Evolutionary conservation across 306 rosid genomes (phyloP), one percentile per base, ranked within the genome.

Genomic region (Dalbergia oliveri): DNA sequence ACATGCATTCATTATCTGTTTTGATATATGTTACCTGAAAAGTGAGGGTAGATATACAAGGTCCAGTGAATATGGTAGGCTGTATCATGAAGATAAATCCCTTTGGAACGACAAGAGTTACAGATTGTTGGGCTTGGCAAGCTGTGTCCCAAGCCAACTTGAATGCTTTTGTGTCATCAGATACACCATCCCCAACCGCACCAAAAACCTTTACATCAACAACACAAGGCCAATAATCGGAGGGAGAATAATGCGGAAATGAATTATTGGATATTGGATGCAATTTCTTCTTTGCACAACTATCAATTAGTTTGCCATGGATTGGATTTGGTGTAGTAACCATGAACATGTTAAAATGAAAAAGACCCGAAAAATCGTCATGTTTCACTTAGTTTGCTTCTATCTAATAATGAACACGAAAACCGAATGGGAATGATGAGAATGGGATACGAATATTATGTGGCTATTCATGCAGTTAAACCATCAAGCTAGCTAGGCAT

Each of bases 71-170:
- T 15, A 80, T 77, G 1, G 84, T 61, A 8, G 90, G 75, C 39
- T 86, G 88, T 61, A 84, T 61, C 87, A 85, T 75, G 76, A 90
- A 90, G 4, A 83, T 51, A 72, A 66, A 63, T 21, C 84, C 83
- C 9, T 73, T 49, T 12, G 97, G 94, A 45, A 84, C 88, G 11
- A 86, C 80, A 69, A 88, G 35, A 31, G 73, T 44, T 14, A 79
- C 81, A 10, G 88, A 68, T 73, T 82, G 75, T 70, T 83, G 82
- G 9, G 82, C 74, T 26, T 79, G 78, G 65, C 97, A 91, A 31
- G 94, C 90, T 13, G 86, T 65, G 47, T 91, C 94, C 97, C 94
- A 91, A 23, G 92, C 90, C 88, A 84, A 75, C 71, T 86, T 86
- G 35, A 91, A 85, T 15, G 94, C 92, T 39, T 75, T 63, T 16